Percentiles rank a stretch among this genome's conserved stretches.
phyloP scores from a whole-genome alignment of 2,329 filamentous ascomycete genomes.

The Rutstroemia sp. region DNA sequence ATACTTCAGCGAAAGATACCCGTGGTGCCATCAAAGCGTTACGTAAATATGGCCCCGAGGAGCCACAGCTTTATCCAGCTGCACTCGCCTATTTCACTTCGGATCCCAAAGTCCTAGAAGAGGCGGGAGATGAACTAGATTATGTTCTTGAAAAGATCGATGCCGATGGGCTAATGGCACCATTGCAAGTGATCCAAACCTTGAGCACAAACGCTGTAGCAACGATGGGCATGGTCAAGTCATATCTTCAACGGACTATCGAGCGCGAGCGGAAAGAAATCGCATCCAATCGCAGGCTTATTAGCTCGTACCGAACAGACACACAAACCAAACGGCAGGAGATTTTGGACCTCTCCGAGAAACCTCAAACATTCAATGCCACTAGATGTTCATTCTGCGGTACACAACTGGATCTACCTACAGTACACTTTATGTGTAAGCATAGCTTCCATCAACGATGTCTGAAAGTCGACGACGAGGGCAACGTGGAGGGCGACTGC shows the following conservation, averaged over 20 bases:
- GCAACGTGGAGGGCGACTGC: constrained; percentile 66
- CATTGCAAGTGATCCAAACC: constrained; percentile 92
- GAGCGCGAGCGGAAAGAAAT: constrained; percentile 85
- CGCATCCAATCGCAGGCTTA: constrained; percentile 67
- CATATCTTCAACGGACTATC: constrained; percentile 83
- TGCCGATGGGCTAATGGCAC: constrained; percentile 85
- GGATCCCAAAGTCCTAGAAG: constrained; percentile 69
- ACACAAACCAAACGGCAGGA: constrained; percentile 74
- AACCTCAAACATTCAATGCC: constrained; percentile 84
- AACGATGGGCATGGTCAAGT: constrained; percentile 96
- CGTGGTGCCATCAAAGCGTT: constrained; percentile 82
- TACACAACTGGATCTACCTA: constrained; percentile 68
- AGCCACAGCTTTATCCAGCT: constrained; percentile 86
- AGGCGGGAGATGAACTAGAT: constrained; percentile 81
- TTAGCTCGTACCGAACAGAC: constrained; percentile 75
- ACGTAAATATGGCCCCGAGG: constrained; percentile 82
- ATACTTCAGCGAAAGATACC: constrained; percentile 88
- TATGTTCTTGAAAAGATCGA: constrained; percentile 79
- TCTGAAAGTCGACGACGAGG: constrained; percentile 41
- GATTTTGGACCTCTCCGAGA: constrained; percentile 66
- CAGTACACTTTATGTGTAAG: constrained; percentile 94
- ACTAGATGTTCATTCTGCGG: constrained; percentile 81
- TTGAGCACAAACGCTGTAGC: constrained; percentile 73
- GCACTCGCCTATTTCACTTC: constrained; percentile 92
- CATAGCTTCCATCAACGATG: constrained; percentile 95